These are phyloP conservation scores for Pichia gijzeniarum DNA, from an alignment of 805 yeast genomes.

Conservation along the genomic window DNA sequence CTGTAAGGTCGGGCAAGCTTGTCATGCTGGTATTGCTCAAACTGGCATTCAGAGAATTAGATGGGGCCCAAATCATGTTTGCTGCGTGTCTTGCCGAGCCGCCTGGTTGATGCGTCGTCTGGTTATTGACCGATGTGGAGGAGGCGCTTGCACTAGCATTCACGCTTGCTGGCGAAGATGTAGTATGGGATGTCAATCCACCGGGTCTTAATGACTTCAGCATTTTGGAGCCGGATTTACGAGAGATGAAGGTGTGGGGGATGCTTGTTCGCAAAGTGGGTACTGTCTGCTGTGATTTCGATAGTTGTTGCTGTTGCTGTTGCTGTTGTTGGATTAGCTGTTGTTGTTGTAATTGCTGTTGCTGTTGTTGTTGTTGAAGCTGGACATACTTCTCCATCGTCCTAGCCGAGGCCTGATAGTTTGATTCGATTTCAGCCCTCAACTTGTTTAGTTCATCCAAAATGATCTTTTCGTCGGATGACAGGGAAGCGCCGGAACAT, in stretches of 20 bases:
- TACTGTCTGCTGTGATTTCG: neutral
- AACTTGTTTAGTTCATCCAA: slow-evolving; percentile 28
- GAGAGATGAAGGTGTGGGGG: slow-evolving; percentile 7
- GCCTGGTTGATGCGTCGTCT: too few species aligned
- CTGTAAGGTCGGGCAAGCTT: neutral
- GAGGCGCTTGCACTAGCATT: neutral
- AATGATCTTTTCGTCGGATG: slow-evolving; percentile 41
- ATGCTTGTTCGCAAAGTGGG: slow-evolving; percentile 13
- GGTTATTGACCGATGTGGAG: slow-evolving; percentile 4
- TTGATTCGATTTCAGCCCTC: slow-evolving; percentile 15
- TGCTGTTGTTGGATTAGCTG: slow-evolving; percentile 17
- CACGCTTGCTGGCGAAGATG: slow-evolving; percentile 1
- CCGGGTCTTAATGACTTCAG: slow-evolving; percentile 8
- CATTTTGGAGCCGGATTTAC: slow-evolving; percentile 10
- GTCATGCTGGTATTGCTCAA: neutral
- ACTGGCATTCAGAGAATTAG: slow-evolving; percentile 20
- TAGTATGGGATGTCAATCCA: slow-evolving; percentile 1
- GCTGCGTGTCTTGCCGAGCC: slow-evolving; percentile 31
- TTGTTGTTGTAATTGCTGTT: slow-evolving; percentile 4
- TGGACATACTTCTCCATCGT: slow-evolving; percentile 7
- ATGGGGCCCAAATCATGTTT: slow-evolving; percentile 33
- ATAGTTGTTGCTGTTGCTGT: slow-evolving; percentile 21
- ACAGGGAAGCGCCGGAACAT: slow-evolving; percentile 28
- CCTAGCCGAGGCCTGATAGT: slow-evolving; percentile 4
- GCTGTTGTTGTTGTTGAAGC: slow-evolving; percentile 13